Conservation (phyloP, 2,329 filamentous ascomycete genomes). For the Tolypocladium capitatum region DNA sequence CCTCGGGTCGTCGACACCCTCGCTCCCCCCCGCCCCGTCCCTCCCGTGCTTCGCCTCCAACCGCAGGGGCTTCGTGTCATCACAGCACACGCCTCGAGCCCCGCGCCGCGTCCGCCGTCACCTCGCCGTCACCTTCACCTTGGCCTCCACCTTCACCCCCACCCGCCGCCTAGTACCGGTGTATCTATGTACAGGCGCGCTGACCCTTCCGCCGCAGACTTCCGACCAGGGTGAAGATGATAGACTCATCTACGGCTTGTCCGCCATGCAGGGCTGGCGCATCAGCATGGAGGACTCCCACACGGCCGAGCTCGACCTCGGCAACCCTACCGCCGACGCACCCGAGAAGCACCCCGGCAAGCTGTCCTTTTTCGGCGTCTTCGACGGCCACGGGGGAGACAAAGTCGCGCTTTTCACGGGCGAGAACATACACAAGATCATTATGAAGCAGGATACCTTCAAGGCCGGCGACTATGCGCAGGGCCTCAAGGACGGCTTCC, state of each 20-base stretch:
- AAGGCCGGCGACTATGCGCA: constrained; percentile 85
- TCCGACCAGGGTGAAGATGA: constrained; percentile 89
- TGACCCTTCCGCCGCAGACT: constrained; percentile 40
- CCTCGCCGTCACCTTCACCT: neutral
- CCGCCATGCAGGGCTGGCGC: constrained; percentile 99
- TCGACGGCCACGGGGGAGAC: constrained; percentile 93
- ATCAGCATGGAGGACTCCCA: constrained; percentile 99
- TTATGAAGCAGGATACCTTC: constrained; percentile 90
- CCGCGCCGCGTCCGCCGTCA: neutral
- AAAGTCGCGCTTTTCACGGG: constrained; percentile 91
- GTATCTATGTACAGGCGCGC: constrained; percentile 5
- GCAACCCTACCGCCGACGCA: constrained; percentile 40
- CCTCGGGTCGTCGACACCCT: neutral
- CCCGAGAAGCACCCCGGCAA: constrained; percentile 56
- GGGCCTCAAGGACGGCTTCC: constrained; percentile 90
- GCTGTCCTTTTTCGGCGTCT: constrained; percentile 94
- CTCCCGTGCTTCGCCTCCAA: neutral
- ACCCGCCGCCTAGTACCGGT: too few relatives aligned
- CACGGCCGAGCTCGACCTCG: constrained; percentile 73
- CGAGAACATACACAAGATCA: constrained; percentile 84
- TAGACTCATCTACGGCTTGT: constrained; percentile 82
- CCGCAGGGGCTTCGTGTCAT: neutral
- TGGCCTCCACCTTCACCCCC: neutral
- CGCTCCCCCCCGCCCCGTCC: neutral
- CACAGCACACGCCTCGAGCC: neutral